Evolutionary conservation across 208 protist genomes (phyloP), one percentile per base, ranked within the genome.

Genomic region (Novymonas esmeraldas): DNA sequence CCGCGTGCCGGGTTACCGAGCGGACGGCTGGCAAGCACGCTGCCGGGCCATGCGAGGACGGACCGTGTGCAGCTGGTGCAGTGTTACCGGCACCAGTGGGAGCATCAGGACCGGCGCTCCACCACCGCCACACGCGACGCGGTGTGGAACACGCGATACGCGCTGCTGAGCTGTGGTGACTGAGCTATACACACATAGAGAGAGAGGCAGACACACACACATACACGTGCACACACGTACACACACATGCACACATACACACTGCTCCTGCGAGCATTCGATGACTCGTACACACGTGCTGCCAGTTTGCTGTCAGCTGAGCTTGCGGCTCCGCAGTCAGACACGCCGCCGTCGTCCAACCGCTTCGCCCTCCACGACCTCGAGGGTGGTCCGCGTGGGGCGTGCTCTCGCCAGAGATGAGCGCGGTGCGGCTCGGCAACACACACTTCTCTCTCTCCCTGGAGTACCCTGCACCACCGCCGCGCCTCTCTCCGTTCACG

Each of bases 91-190:
- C 24, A 28, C 11, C 41, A 45, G 29, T 82, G 77, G 77, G 51
- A 54, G 26, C 3, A 57, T 63, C 65, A 71, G 41, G 72, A 76
- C 41, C 54, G 58, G 28, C 70, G 64, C 64, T 49, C 34, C 20
- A 72, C 41, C 9, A 28, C 38, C 26, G 45, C 64, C 16, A 61
- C 39, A 36, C 52, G 73, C 7, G 44, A 45, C 39, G 70, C 76
- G 2, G 49, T 54, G 51, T 82, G 76, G 70, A 62, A 71, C 24
- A 57, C 70, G 6, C 76, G 76, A 7, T 69, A 71, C 42, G 61
- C 65, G 9, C 59, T 77, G 61, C 54, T 82, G 14, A 64, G 70
- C 24, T 58, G 64, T 38, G 51, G 45, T 6, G 58, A 3, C 5
- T 39, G 28, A 9, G 20, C 2, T 18, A 41, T 3, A 2, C 39